Conservation (phyloP, 495 filamentous ascomycete genomes). For the Penicillium steckii region DNA sequence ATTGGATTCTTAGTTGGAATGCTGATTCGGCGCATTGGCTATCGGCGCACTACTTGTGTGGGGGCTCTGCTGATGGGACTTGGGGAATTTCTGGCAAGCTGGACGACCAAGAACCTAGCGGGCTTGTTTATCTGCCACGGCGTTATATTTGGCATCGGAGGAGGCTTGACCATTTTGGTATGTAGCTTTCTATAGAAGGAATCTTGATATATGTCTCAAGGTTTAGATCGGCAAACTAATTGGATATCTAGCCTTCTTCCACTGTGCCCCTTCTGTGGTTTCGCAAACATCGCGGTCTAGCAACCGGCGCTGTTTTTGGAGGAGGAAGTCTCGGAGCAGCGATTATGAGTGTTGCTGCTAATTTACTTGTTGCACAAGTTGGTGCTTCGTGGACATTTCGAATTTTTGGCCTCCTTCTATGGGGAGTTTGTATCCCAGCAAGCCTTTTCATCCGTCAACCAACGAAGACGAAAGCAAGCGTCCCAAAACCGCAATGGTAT, state of each 20-base stretch:
- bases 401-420: conserved; percentile 8
- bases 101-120: conserved; percentile 1
- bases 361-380: conserved; percentile 3
- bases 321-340: conserved; percentile 14
- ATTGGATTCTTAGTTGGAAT: conserved; percentile 73
- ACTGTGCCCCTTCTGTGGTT: conserved; percentile 9
- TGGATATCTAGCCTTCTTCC: conserved; percentile 1
- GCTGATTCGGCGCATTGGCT: conserved; percentile 61
- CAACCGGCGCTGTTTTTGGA: conserved; percentile 7
- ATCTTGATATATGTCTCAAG: not conserved
- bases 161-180: conserved; percentile 12
- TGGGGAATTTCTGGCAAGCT: conserved; percentile 11
- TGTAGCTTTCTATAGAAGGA: not conserved
- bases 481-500: conserved; percentile 9
- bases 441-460: conserved; percentile 5
- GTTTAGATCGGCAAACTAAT: too few relatives aligned
- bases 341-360: conserved; percentile 8
- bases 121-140: conserved; percentile 11
- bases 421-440: conserved; percentile 9
- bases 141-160: conserved; percentile 11
- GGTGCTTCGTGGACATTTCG: conserved; percentile 9
- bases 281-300: conserved; percentile 9
- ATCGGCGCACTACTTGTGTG: conserved; percentile 54
- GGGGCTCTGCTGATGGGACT: conserved; percentile 10
- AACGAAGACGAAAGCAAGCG: not conserved